phyloP scores from a whole-genome alignment of 2,329 filamentous ascomycete species.

The Dactylellina cionopaga region DNA sequence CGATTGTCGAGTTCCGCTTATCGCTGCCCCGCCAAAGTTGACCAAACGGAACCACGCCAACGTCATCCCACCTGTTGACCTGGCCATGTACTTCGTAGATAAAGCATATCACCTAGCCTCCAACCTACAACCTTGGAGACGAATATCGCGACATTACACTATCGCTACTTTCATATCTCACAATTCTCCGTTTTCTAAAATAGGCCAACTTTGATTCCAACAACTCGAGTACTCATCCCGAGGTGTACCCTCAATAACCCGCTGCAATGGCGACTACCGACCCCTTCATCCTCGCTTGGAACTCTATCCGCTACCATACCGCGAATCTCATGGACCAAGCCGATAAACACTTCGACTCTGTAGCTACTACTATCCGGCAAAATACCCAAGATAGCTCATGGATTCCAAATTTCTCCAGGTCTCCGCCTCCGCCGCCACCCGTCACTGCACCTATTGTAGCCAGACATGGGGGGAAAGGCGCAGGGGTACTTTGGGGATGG shows the following conservation, averaged over 20 bases:
- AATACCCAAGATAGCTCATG: conserved; percentile 33
- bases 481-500: conserved; percentile 19
- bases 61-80: conserved; percentile 14
- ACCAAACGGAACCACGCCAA: conserved; percentile 12
- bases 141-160: too few relatives aligned
- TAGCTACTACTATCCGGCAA: conserved; percentile 27
- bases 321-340: conserved; percentile 39
- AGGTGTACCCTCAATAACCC: background rate
- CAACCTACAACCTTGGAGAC: background rate
- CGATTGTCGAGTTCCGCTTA: background rate
- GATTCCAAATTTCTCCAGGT: conserved; percentile 10
- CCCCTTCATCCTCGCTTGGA: conserved; percentile 51
- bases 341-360: conserved; percentile 48
- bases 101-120: background rate
- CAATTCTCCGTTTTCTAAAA: too few relatives aligned
- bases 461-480: background rate
- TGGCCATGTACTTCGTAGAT: background rate
- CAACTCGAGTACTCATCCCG: too few relatives aligned
- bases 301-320: conserved; percentile 35
- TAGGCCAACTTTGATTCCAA: too few relatives aligned
- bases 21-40: conserved; percentile 1
- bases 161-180: too few relatives aligned
- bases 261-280: conserved; percentile 39
- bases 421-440: conserved; percentile 24
- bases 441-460: background rate